Conservation (phyloP, 192 early-diverging fungal genomes). For the Dimargaris cristalligena region DNA sequence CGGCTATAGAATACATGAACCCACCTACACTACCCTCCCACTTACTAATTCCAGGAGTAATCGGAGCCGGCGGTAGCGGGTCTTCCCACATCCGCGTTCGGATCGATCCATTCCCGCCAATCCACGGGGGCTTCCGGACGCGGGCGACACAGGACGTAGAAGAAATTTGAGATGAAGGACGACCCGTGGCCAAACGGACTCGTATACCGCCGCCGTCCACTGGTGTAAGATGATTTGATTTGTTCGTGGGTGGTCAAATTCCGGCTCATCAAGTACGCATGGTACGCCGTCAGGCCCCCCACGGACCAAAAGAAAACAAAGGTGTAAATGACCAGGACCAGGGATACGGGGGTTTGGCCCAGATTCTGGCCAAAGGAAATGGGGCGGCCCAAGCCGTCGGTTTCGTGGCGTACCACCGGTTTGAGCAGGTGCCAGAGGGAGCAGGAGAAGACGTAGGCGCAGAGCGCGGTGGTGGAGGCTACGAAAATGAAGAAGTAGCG, state of each 20-base stretch:
- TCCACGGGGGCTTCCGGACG: constrained; percentile 14
- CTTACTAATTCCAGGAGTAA: too few relatives aligned
- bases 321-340: constrained; percentile 46
- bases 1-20: too few relatives aligned
- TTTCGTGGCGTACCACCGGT: constrained; percentile 16
- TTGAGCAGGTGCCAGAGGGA: constrained; percentile 39
- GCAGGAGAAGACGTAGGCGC: constrained; percentile 40
- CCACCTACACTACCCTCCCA: too few relatives aligned
- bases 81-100: background rate
- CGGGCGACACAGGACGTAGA: constrained; percentile 36
- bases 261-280: constrained; percentile 46
- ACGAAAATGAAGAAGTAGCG: constrained; percentile 71
- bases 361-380: constrained; percentile 25
- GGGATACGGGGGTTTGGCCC: constrained; percentile 22
- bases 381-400: constrained; percentile 12
- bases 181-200: background rate
- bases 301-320: constrained; percentile 48
- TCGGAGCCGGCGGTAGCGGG: background rate
- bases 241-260: constrained; percentile 88
- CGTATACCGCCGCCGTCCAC: background rate
- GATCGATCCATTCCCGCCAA: constrained; percentile 2
- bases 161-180: constrained; percentile 24
- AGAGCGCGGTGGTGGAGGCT: constrained; percentile 35
- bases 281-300: constrained; percentile 56
- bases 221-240: constrained; percentile 22